Evolutionary conservation across 176 grass and related monocot genomes (phyloP).

Genomic region (Eleusine coracana): DNA sequence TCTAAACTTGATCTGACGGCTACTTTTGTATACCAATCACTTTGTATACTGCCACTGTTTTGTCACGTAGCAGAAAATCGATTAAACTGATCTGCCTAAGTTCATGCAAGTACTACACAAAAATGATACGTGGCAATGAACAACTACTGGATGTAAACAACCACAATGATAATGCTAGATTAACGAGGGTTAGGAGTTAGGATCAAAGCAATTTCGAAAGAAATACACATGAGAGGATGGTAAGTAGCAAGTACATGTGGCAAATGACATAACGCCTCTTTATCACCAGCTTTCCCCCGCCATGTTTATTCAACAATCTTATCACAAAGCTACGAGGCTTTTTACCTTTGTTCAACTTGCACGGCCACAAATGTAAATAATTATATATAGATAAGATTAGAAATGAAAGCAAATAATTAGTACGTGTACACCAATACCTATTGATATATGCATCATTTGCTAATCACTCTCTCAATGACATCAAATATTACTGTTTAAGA

Average conservation of each 20-base stretch:
- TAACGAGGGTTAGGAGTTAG: conserved; percentile 7
- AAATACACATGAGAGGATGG: background rate
- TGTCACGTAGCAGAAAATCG: background rate
- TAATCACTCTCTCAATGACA: too few species aligned
- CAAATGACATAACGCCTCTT: background rate
- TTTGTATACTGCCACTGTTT: background rate
- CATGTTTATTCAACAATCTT: conserved; percentile 33
- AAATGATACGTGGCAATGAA: background rate
- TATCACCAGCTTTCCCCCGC: conserved; percentile 34
- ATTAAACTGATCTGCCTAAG: background rate
- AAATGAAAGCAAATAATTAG: background rate
- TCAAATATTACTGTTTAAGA: too few species aligned
- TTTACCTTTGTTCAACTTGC: conserved; percentile 35
- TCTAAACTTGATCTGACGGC: background rate
- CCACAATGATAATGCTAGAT: background rate
- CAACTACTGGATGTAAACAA: background rate
- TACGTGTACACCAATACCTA: background rate
- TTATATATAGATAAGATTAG: background rate
- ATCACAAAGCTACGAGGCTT: conserved; percentile 24
- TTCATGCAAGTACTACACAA: background rate
- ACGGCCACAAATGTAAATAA: background rate
- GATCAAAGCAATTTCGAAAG: background rate
- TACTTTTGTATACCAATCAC: background rate
- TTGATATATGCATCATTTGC: too few species aligned
- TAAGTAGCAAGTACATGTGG: background rate